Conservation (phyloP, 2,329 filamentous ascomycete species). For the Fusarium nurragi region DNA sequence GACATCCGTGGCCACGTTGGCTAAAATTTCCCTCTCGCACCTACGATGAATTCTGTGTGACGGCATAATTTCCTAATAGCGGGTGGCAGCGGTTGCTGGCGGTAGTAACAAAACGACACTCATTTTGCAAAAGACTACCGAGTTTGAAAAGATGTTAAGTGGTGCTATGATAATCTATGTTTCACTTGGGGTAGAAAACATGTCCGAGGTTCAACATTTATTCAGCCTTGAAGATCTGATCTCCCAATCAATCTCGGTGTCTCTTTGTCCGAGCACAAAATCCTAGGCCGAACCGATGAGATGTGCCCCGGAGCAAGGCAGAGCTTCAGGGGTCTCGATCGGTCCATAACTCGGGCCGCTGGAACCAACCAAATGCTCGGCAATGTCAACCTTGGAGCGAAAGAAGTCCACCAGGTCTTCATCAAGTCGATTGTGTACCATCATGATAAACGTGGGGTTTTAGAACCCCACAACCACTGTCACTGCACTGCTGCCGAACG, state of each 20-base stretch:
- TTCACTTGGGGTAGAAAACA: background rate
- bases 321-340: slow-evolving; percentile 11
- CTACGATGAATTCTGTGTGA: slow-evolving; percentile 14
- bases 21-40: slow-evolving; percentile 11
- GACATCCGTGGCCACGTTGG: slow-evolving; percentile 24
- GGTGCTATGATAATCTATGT: background rate
- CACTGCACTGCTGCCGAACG: slow-evolving; percentile 8
- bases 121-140: too few relatives aligned
- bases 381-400: slow-evolving; percentile 1
- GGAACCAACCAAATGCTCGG: slow-evolving; percentile 25
- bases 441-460: slow-evolving; percentile 15
- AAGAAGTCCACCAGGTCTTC: background rate
- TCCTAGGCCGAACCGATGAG: slow-evolving; percentile 20
- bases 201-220: background rate
- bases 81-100: slow-evolving; percentile 38
- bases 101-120: slow-evolving; percentile 7
- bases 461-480: slow-evolving; percentile 12
- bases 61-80: slow-evolving; percentile 21
- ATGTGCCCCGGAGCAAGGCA: slow-evolving; percentile 3
- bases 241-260: slow-evolving; percentile 17
- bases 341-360: slow-evolving; percentile 25
- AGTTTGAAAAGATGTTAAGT: background rate
- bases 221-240: background rate
- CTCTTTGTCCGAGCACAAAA: slow-evolving; percentile 18
- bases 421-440: background rate